A percentile compares a stretch with the other conserved stretches of the same genome.
Conservation (phyloP, 1,284 basidiomycete genomes). For the Puccinia brachypodii region DNA sequence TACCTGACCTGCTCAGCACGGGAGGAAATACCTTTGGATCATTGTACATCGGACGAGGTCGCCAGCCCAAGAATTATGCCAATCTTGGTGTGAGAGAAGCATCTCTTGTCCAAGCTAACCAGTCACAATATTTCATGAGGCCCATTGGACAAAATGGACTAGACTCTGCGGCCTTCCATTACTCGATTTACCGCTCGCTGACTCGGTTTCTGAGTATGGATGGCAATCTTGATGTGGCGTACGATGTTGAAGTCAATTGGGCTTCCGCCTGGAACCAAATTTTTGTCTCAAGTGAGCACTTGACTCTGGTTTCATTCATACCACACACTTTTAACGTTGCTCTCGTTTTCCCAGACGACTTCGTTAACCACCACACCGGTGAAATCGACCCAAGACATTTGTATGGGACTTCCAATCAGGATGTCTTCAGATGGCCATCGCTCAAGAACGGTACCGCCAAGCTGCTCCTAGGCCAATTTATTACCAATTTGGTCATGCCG, state of each 20-base stretch:
- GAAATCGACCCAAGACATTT: slow-evolving; percentile 77
- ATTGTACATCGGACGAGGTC: slow-evolving; percentile 80
- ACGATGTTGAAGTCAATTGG: slow-evolving; percentile 76
- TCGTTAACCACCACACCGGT: slow-evolving; percentile 71
- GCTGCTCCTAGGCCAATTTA: slow-evolving; percentile 72
- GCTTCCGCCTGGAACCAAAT: slow-evolving; percentile 83
- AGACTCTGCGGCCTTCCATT: slow-evolving; percentile 82
- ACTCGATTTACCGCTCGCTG: slow-evolving; percentile 81
- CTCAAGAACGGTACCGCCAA: slow-evolving; percentile 76
- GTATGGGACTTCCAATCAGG: slow-evolving; percentile 83
- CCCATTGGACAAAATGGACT: slow-evolving; percentile 66
- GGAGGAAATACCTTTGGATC: slow-evolving; percentile 86
- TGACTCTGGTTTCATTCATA: background rate
- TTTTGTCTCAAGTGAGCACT: slow-evolving; percentile 66
- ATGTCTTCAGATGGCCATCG: slow-evolving; percentile 87
- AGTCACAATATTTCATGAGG: slow-evolving; percentile 73
- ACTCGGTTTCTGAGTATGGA: slow-evolving; percentile 87
- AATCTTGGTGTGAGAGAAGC: slow-evolving; percentile 66
- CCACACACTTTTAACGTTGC: background rate
- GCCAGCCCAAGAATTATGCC: slow-evolving; percentile 68
- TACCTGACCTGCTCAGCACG: slow-evolving; percentile 59
- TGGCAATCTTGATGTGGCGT: slow-evolving; percentile 81
- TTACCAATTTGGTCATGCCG: slow-evolving; percentile 77
- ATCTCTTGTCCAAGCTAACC: slow-evolving; percentile 64
- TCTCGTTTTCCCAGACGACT: slow-evolving; percentile 63